Base-by-base conservation (phyloP, 768 basidiomycete genomes). In the Boletus vinaceobasis region DNA sequence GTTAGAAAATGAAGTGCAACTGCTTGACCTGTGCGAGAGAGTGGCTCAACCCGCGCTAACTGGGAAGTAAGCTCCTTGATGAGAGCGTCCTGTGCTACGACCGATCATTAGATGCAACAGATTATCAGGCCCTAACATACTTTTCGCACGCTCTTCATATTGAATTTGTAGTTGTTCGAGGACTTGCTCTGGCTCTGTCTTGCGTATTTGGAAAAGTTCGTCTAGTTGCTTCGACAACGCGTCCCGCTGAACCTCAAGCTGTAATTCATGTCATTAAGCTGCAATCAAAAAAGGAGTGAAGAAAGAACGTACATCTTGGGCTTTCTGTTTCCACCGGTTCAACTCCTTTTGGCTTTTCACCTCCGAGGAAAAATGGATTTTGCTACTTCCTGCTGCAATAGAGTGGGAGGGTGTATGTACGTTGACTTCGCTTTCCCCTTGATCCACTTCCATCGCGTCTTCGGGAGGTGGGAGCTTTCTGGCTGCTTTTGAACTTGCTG, bases 1-100 rank as follows among this genome's bases (percentile, higher is more conserved):
- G 88, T 88, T 13, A 93, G 70, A 44, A 93, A 77, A 60, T 87
- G 83, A 31, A 86, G 74, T 5, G 81, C 77, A 3, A 79, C 75
- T 14, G 71, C 74, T 56, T 79, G 80, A 6, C 77, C 79, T 29
- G 77, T 69, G 40, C 74, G 72, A 40, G 80, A 73, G 35, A 86
- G 71, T 7, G 83, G 82, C 56, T 86, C 80, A 42, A 79, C 74
- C 27, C 75, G 78, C 4, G 82, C 73, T 5, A 87, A 68, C 60
- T 83, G 78, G 17, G 74, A 69, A 4, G 77, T 81, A 11, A 89
- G 73, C 56, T 85, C 71, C 37, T 61, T 71, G 58, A 72, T 62
- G 40, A 72, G 67, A 11, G 71, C 64, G 32, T 88, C 81, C 60
- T 84, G 80, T 26, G 81, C 90, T 88, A 65, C n/a, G 39, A 51